phyloP scores from a whole-genome alignment of 108 stramenopile species.

The Nitzschia putrida region DNA sequence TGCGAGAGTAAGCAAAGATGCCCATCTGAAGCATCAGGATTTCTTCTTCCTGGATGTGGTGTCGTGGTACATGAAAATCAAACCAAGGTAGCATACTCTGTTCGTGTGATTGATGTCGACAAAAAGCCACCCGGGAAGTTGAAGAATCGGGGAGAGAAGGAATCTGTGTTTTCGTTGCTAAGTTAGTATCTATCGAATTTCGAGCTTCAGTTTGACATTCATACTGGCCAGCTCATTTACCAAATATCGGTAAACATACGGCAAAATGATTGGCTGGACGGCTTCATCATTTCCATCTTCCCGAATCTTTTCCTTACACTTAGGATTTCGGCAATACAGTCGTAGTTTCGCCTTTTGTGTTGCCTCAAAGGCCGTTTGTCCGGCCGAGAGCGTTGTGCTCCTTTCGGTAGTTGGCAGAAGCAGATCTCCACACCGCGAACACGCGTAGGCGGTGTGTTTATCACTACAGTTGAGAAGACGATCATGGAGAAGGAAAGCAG shows the following conservation, averaged over 20 bases:
- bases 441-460: constrained; percentile 90
- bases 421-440: constrained; percentile 88
- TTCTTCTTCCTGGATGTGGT: no score
- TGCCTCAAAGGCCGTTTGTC: constrained; percentile 69
- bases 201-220: constrained; percentile 94
- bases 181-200: constrained; percentile 44
- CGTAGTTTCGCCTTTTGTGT: constrained; percentile 69
- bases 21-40: no score
- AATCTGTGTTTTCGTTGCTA: constrained; percentile 17
- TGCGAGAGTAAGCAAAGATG: no score
- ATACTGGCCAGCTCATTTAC: constrained; percentile 97
- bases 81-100: constrained; percentile 30
- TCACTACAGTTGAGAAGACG: constrained; percentile 96
- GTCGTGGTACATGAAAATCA: not conserved
- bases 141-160: constrained; percentile 37
- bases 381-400: constrained; percentile 75
- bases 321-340: constrained; percentile 76
- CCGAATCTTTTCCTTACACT: constrained; percentile 52
- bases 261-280: constrained; percentile 89
- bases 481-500: constrained; percentile 94
- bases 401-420: constrained; percentile 83
- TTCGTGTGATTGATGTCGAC: constrained; percentile 70
- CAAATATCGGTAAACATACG: constrained; percentile 98
- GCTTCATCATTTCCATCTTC: constrained; percentile 78
- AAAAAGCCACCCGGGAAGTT: constrained; percentile 65